Percentiles rank a stretch among this genome's conserved stretches.
These are phyloP conservation scores for Erysimum cheiri DNA, from an alignment of 441 rosid species.

Conservation along the genomic window DNA sequence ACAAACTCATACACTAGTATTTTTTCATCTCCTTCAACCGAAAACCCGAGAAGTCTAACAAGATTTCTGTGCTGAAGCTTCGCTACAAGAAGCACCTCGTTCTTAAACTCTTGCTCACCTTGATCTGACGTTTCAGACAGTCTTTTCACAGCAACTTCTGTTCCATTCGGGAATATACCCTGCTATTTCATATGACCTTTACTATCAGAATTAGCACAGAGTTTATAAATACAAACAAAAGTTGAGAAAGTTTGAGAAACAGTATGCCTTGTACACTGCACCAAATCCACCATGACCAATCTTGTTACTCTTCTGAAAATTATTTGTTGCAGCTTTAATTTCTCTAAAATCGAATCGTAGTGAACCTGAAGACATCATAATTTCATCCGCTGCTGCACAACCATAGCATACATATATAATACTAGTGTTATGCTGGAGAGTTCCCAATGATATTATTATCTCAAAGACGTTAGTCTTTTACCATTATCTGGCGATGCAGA, in stretches of 20 bases:
- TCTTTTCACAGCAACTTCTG: slow-evolving; percentile 51
- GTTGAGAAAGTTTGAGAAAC: background rate
- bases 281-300: slow-evolving; percentile 16
- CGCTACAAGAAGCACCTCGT: slow-evolving; percentile 52
- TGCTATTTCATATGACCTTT: slow-evolving; percentile 18
- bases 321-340: too few relatives aligned
- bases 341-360: too few relatives aligned
- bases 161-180: slow-evolving; percentile 50
- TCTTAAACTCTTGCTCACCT: slow-evolving; percentile 55
- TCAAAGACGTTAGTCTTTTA: too few relatives aligned
- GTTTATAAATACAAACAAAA: too few relatives aligned
- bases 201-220: background rate
- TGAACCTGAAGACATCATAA: too few relatives aligned
- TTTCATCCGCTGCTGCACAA: too few relatives aligned
- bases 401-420: too few relatives aligned
- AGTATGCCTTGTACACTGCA: slow-evolving; percentile 50
- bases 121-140: slow-evolving; percentile 45
- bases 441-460: too few relatives aligned
- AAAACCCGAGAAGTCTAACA: slow-evolving; percentile 53
- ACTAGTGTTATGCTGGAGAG: too few relatives aligned
- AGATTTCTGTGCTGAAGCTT: slow-evolving; percentile 62
- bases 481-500: too few relatives aligned
- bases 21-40: slow-evolving; percentile 46
- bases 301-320: too few relatives aligned
- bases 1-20: slow-evolving; percentile 52